Evolutionary conservation across 2,329 filamentous ascomycete species (phyloP).

Genomic region (Trichoderma afroharzianum): DNA sequence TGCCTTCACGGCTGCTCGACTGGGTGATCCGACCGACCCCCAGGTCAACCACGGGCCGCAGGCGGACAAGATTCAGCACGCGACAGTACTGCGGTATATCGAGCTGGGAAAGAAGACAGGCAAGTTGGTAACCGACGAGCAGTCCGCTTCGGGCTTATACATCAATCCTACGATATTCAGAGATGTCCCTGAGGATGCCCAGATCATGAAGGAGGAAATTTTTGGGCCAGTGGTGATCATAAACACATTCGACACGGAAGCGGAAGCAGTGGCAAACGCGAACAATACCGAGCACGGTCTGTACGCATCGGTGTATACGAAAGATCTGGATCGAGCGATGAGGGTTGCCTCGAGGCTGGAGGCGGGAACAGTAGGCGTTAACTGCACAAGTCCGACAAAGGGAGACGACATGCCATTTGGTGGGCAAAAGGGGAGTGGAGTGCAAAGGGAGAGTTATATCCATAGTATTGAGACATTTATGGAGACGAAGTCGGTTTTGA

Average conservation of each 20-base stretch:
- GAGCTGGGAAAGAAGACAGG: slow-evolving; percentile 61
- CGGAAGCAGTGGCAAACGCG: slow-evolving; percentile 27
- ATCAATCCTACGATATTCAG: slow-evolving; percentile 28
- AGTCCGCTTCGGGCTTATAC: slow-evolving; percentile 27
- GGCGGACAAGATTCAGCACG: slow-evolving; percentile 60
- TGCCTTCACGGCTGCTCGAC: slow-evolving; percentile 44
- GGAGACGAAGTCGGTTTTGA: background rate
- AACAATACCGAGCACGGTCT: slow-evolving; percentile 50
- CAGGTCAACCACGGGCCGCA: slow-evolving; percentile 64
- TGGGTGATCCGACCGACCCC: slow-evolving; percentile 61
- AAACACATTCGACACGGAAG: slow-evolving; percentile 24
- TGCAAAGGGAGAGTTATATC: background rate
- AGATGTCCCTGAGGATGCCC: slow-evolving; percentile 27
- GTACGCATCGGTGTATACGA: slow-evolving; percentile 52
- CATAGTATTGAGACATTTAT: background rate
- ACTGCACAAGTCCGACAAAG: slow-evolving; percentile 29
- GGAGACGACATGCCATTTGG: slow-evolving; percentile 26
- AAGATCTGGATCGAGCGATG: slow-evolving; percentile 43
- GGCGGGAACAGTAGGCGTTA: slow-evolving; percentile 45
- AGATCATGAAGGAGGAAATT: slow-evolving; percentile 30
- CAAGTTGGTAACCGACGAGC: slow-evolving; percentile 44
- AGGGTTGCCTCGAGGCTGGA: slow-evolving; percentile 47
- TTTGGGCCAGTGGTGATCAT: slow-evolving; percentile 30
- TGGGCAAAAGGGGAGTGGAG: slow-evolving; percentile 19
- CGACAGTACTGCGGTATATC: slow-evolving; percentile 62